These are phyloP conservation scores for Agrocybe chaxingu DNA, from an alignment of 768 basidiomycete species.

Conservation along the genomic window DNA sequence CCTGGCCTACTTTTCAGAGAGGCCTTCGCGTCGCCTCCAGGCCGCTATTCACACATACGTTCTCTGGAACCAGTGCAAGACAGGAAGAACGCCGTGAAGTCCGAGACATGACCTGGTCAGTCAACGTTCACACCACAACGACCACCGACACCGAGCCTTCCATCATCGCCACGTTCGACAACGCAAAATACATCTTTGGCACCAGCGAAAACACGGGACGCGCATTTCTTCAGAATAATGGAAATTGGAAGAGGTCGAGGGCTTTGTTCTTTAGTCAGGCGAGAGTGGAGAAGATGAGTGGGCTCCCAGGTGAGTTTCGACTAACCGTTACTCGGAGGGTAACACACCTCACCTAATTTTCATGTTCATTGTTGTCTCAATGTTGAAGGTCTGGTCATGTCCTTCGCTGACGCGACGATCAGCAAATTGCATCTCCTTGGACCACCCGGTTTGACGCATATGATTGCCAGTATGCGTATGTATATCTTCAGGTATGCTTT, in stretches of 20 bases:
- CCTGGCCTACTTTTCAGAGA: not conserved
- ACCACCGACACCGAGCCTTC: slow-evolving; percentile 82
- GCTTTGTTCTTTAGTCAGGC: slow-evolving; percentile 73
- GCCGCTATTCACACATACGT: not conserved
- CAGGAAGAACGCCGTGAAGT: not conserved
- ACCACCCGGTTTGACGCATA: slow-evolving; percentile 70
- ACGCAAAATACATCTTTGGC: slow-evolving; percentile 86
- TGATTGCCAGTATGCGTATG: slow-evolving; percentile 65
- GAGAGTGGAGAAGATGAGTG: slow-evolving; percentile 59
- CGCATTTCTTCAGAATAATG: slow-evolving; percentile 63
- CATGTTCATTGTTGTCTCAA: not conserved
- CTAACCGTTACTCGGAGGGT: not conserved
- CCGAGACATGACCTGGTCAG: slow-evolving; percentile 51
- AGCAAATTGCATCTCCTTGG: slow-evolving; percentile 61
- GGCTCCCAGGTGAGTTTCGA: slow-evolving; percentile 63
- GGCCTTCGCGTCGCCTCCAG: not conserved
- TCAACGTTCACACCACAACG: slow-evolving; percentile 52
- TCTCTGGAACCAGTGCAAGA: not conserved
- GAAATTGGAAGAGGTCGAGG: slow-evolving; percentile 63
- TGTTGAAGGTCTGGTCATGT: slow-evolving; percentile 69
- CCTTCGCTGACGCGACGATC: slow-evolving; percentile 68
- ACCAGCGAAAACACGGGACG: slow-evolving; percentile 79
- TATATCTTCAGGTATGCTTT: slow-evolving; percentile 61
- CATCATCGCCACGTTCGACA: slow-evolving; percentile 70
- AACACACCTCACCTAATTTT: not conserved